Percentiles rank a stretch among this genome's conserved stretches.
Evolutionary conservation across 169 alveolate genomes (phyloP).

Genomic region (Plasmodium fragile): DNA sequence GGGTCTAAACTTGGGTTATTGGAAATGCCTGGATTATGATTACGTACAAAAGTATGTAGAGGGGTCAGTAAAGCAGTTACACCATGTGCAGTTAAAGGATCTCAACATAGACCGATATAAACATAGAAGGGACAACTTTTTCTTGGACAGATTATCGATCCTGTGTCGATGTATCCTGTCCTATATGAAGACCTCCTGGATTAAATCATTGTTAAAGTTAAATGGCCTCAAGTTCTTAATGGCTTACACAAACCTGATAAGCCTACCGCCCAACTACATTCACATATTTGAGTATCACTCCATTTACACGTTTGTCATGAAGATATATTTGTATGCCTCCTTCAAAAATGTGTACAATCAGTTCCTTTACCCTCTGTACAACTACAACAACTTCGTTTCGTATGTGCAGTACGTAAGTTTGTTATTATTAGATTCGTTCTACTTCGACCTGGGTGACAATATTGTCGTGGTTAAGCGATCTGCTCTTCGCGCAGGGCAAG

Average conservation of each 20-base stretch:
- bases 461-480: slow-evolving; percentile 17
- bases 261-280: slow-evolving; percentile 66
- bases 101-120: slow-evolving; percentile 57
- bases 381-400: slow-evolving; percentile 38
- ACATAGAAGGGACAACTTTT: slow-evolving; percentile 52
- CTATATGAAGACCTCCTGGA: slow-evolving; percentile 74
- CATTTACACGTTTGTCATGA: slow-evolving; percentile 34
- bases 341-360: slow-evolving; percentile 48
- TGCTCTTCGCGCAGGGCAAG: not conserved
- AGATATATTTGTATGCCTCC: slow-evolving; percentile 31
- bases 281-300: slow-evolving; percentile 70
- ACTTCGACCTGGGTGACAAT: slow-evolving; percentile 40
- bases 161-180: slow-evolving; percentile 55
- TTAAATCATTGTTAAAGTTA: slow-evolving; percentile 34
- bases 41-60: slow-evolving; percentile 71
- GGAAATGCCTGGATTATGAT: slow-evolving; percentile 60
- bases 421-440: not conserved
- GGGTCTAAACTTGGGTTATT: slow-evolving; percentile 53
- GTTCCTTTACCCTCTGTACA: slow-evolving; percentile 45
- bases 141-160: slow-evolving; percentile 60
- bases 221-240: slow-evolving; percentile 65
- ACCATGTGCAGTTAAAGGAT: slow-evolving; percentile 46
- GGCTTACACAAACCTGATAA: slow-evolving; percentile 20
- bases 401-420: slow-evolving; percentile 11
- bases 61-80: not conserved